Evolutionary conservation across 1,284 basidiomycete species (phyloP).

Genomic region (Ustilago loliicola): DNA sequence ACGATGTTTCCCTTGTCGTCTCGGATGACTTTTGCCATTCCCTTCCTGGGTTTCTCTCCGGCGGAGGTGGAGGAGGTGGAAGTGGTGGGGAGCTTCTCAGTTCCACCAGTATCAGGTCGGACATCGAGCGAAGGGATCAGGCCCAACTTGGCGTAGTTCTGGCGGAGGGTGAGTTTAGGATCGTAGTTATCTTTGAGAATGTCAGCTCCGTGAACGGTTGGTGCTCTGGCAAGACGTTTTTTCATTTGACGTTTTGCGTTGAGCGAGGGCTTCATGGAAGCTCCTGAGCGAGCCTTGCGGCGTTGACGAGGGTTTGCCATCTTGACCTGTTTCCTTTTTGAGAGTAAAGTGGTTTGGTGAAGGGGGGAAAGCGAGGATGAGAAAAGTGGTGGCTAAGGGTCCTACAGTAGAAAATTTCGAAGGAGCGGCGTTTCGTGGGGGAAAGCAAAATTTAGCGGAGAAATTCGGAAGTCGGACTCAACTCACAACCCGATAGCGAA

Average conservation of each 20-base stretch:
- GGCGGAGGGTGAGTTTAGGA: slow-evolving; percentile 85
- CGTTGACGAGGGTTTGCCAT: slow-evolving; percentile 96
- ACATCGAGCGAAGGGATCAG: slow-evolving; percentile 73
- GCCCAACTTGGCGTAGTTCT: slow-evolving; percentile 88
- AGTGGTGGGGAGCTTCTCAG: slow-evolving; percentile 20
- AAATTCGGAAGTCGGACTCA: slow-evolving; percentile 10
- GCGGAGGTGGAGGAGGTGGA: background rate
- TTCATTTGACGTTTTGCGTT: slow-evolving; percentile 80
- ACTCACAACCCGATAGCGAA: background rate
- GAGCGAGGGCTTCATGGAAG: slow-evolving; percentile 73
- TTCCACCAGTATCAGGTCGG: slow-evolving; percentile 45
- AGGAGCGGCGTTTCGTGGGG: slow-evolving; percentile 13
- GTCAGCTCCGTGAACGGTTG: slow-evolving; percentile 84
- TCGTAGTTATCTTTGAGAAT: slow-evolving; percentile 89
- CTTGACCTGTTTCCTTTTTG: slow-evolving; percentile 8
- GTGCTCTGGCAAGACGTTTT: slow-evolving; percentile 73
- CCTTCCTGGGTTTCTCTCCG: slow-evolving; percentile 72
- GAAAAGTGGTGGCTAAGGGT: slow-evolving; percentile 7
- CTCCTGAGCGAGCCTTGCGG: slow-evolving; percentile 80
- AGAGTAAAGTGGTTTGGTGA: background rate
- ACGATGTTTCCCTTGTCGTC: slow-evolving; percentile 85
- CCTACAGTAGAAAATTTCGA: background rate
- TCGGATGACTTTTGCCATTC: slow-evolving; percentile 86
- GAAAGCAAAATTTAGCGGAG: background rate
- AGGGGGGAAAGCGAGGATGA: background rate